Evolutionary conservation across 2,329 filamentous ascomycete species (phyloP), one percentile per base, ranked within the genome.

Genomic region (Pseudogymnoascus sp.): DNA sequence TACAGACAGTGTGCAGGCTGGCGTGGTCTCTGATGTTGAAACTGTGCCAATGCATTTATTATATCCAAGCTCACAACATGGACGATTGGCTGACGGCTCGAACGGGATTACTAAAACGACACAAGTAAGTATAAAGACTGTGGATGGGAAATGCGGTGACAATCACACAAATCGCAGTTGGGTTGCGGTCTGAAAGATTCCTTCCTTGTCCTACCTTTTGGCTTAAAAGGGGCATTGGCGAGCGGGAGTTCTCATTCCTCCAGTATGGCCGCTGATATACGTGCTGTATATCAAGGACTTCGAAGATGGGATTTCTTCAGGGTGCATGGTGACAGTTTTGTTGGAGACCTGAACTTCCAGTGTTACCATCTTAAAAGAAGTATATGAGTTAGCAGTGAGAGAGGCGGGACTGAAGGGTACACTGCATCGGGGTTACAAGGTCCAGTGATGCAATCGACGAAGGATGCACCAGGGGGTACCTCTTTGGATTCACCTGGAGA

Each of bases 361-460:
- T 68, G 65, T 42, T 74, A 68, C 60, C 69, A 73, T 66, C 65
- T 74, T 50, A 68, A 64, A 68, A 66, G 68, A 67, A 44, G 53
- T 73, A 3, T 74, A 72, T 61, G 69, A 74, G 62, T 64, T 66
- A 26, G 69, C 68, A 13, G 73, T 73, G 11, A 67, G 69, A 47
- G 67, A 68, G 19, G 73, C 68, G 3, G 72, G 72, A 1, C 62
- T 75, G 60, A 64, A 33, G 5, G 71, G 70, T 6, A 64, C 40
- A n/a, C 28, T 72, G 42, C 63, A 66, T 60, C 73, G 71, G 72
- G 67, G 64, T 31, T 31, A 31, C 28, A 31, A 7, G 28, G 8
- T 31, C 28, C 28, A 31, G 64, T 64, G 42, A 64, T 64, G 31
- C 70, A 65, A 15, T 60, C 68, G 47, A 67, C 60, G 35, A 67